Evolutionary conservation across 106 monocot genomes (phyloP), one percentile per base, ranked within the genome.

Genomic region (Vanilla planifolia): DNA sequence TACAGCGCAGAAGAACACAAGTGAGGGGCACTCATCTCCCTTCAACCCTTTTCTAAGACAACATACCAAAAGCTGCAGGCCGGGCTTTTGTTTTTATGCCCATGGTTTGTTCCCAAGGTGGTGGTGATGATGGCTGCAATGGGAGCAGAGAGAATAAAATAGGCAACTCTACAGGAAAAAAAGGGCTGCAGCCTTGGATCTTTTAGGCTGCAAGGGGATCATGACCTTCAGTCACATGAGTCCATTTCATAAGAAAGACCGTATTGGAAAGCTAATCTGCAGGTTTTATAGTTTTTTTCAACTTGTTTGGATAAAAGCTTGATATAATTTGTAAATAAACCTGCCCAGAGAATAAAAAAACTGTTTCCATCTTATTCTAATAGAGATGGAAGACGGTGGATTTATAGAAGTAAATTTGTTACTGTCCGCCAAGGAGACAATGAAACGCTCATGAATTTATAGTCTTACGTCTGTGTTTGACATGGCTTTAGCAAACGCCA

Each of bases 111-210:
- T 36, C 64, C 15, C 30, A 27, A 20, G 37, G 39, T 40, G 39
- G 28, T 30, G 35, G 60, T 68, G 63, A 71, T 67, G 55, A 71
- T 75, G 35, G 41, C 28, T 59, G 42, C 39, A 51, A 48, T 17
- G 63, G 56, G 63, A 66, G 41, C 71, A 43, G 25, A 59, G 40
- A 37, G 67, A 53, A 55, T 61, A 52, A 53, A 62, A 26, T 32
- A 63, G 6, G 52, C 30, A 32, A 67, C n/a, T 50, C 46, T 25
- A 26, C n/a, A 61, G 32, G 11, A 44, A 45, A 26, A 61, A 34
- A 43, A 16, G 0, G 17, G 24, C 37, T 58, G 55, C 73, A 62
- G 62, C 44, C n/a, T 61, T 70, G 48, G 75, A 57, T 68, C 36
- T 59, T 70, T 69, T 36, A 26, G 13, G 14, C 25, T 40, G 28